Evolutionary conservation across 139 green algal genomes (phyloP), one percentile per base, ranked within the genome.

Genomic region (Desmodesmus armatus): DNA sequence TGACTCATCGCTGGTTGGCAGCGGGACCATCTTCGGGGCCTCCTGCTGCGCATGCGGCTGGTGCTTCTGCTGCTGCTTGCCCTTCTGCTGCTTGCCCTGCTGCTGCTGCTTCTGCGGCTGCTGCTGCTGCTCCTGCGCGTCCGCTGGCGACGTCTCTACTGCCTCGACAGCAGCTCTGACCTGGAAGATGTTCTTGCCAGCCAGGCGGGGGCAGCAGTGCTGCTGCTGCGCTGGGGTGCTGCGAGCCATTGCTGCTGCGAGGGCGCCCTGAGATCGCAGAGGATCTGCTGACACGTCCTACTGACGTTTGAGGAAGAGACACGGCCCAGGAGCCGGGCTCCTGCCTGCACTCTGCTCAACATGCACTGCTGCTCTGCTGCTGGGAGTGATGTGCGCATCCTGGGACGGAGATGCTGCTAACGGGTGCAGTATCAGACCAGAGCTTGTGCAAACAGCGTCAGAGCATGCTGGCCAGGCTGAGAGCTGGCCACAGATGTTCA

Each of bases 1-100:
- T 3, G 84, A 94, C 87, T 97, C 93, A 44, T 96, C 93, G 39
- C 86, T 95, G 3, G 92, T 96, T 17, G 93, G 93, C 31, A 98
- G 76, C 44, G 87, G 53, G 33, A 93, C 53, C 7, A 84, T 82
- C 74, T 73, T 1, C 25, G 35, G 66, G 7, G 43, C 7, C 51
- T 83, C 23, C 58, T 82, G 75, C 58, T 55, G 74, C 43, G 51
- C 6, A n/a, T 72, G 80, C 51, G 72, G 47, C 44, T 86, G 47
- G 25, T 58, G 66, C 39, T 58, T 43, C 79, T 67, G 67, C n/a
- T 73, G 29, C 1, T 82, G 62, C 55, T 76, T 49, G 39, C 40
- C 58, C 29, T n/a, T n/a, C n/a, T n/a, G n/a, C n/a, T n/a, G n/a
- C n/a, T n/a, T n/a, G n/a, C n/a, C n/a, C n/a, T n/a, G n/a, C 51